A percentile compares a stretch with the other conserved stretches of the same genome.
phyloP scores from a whole-genome alignment of 1,139 yeast species.

The Debaryomyces sp. region DNA sequence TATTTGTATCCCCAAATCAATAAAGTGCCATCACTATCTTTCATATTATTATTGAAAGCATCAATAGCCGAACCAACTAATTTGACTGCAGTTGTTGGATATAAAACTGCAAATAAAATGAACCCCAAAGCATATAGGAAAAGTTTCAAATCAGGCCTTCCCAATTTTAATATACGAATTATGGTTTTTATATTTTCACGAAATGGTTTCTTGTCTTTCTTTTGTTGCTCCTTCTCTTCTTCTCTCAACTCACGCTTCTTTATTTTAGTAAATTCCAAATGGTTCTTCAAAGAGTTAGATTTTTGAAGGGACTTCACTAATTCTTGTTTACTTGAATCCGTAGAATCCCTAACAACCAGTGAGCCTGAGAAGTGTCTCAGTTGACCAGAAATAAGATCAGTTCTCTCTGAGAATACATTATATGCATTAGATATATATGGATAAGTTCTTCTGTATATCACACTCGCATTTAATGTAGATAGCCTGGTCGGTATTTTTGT shows the following conservation, averaged over 20 bases:
- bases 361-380: conserved; percentile 6
- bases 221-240: conserved; percentile 36
- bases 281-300: conserved; percentile 30
- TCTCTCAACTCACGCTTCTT: conserved; percentile 32
- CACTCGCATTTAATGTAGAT: neutral
- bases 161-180: conserved; percentile 39
- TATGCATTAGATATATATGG: neutral
- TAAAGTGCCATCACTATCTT: conserved; percentile 44
- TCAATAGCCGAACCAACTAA: conserved; percentile 52
- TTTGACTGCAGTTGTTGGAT: conserved; percentile 50
- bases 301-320: conserved; percentile 13
- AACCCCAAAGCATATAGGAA: conserved; percentile 45
- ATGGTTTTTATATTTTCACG: conserved; percentile 40
- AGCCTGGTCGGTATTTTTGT: neutral
- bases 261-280: conserved; percentile 31
- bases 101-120: conserved; percentile 48
- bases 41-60: conserved; percentile 40
- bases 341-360: conserved; percentile 2
- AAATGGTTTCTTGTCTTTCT: conserved; percentile 30
- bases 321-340: conserved; percentile 7
- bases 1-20: conserved; percentile 52
- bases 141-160: conserved; percentile 43
- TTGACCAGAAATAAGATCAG: neutral
- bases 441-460: neutral
- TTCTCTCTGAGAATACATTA: neutral